These are phyloP conservation scores for Verbascum thapsus DNA, from an alignment of 257 asterid species.

Conservation along the genomic window DNA sequence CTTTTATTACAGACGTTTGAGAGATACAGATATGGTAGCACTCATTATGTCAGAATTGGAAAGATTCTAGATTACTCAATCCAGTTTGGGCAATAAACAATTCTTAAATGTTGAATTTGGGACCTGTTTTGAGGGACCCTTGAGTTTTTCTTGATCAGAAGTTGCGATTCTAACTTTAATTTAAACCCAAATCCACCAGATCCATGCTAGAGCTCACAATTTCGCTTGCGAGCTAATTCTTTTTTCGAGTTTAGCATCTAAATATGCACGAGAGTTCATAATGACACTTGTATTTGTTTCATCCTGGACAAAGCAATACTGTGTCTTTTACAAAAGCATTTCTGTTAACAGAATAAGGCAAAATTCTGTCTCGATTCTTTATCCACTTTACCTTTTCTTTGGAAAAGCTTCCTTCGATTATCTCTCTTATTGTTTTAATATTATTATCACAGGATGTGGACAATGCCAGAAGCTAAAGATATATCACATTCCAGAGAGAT, in stretches of 20 bases:
- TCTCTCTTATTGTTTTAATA: conserved; percentile 21
- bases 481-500: conserved; percentile 41
- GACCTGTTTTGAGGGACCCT: background rate
- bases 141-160: background rate
- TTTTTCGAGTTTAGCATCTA: background rate
- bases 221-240: background rate
- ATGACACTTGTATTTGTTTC: background rate
- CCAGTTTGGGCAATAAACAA: background rate
- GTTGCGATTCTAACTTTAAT: background rate
- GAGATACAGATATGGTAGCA: conserved; percentile 3
- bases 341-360: background rate
- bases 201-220: background rate
- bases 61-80: background rate
- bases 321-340: conserved; percentile 6
- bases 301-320: background rate
- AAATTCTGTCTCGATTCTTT: background rate
- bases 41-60: conserved; percentile 1
- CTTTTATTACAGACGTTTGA: background rate
- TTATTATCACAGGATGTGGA: conserved; percentile 72
- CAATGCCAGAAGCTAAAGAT: conserved; percentile 75
- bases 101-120: background rate
- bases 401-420: conserved; percentile 10
- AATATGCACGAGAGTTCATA: background rate
- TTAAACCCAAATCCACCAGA: background rate
- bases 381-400: too few species aligned